Base-by-base conservation (phyloP, 2,329 filamentous ascomycete genomes). In the Paraconiothyrium brasiliense region DNA sequence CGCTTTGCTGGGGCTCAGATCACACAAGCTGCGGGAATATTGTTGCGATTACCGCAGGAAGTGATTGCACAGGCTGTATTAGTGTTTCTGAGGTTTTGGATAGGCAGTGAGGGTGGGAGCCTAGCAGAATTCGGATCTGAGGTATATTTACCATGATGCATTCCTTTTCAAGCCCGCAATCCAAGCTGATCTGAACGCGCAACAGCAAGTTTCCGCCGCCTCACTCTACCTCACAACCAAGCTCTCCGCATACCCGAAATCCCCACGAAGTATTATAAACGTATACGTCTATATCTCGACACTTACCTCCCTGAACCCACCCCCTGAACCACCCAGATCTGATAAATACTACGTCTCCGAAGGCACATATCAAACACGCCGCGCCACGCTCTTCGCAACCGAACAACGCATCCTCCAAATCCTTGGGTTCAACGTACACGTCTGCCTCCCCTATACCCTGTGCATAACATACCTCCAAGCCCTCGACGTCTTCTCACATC, bases 381-480 rank as follows among this genome's bases (percentile, higher is more conserved):
- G 90, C 66, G 80, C 83, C 22, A 83, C 85, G 14, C 83, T 98
- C 5, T 85, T 96, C 48, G 81, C 85, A n/a, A 85, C 90, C 52
- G 95, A 99, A 78, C 87, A 90, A 3, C 87, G 89, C 44, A 88
- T 98, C 20, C 85, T 98, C 1, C 88, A 88, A 62, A 84, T 88
- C 0, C 83, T 97, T 0, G 89, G 89, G 14, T 98, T 97, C 78
- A 87, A 96, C 71, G 92, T 90, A 1, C 92, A 95, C 68, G 92
- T 96, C 11, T 89, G 92, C 0, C 85, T 97, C 0, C 95, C 95
- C 0, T 92, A 98, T 73, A 87, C 91, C 0, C 86, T 98, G 14
- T 92, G 92, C 61, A 86, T 98, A 60, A 97, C 94, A 6, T 99
- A 98, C 76, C 87, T 98, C 1, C 94, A 98, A 79, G 90, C 94